phyloP scores from a whole-genome alignment of 768 basidiomycete genomes.

The Boletus vermiculosoides region DNA sequence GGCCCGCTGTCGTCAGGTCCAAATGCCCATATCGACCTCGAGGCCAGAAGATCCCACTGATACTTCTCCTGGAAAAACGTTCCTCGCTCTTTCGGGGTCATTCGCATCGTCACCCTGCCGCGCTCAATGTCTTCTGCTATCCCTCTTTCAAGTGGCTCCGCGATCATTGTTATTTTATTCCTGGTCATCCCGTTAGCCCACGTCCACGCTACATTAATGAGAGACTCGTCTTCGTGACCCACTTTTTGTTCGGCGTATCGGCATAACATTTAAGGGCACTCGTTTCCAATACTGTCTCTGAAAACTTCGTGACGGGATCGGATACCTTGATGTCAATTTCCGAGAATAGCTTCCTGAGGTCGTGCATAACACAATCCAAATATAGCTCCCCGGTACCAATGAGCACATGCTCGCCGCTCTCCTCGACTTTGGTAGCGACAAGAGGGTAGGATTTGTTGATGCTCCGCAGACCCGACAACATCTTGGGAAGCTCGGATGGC shows the following conservation, averaged over 20 bases:
- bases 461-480: slow-evolving; percentile 94
- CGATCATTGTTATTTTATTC: slow-evolving; percentile 98
- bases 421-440: slow-evolving; percentile 93
- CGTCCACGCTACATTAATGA: slow-evolving; percentile 7
- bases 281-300: slow-evolving; percentile 97
- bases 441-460: slow-evolving; percentile 98
- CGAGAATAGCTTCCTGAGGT: slow-evolving; percentile 85
- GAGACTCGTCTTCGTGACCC: slow-evolving; percentile 28
- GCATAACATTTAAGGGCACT: slow-evolving; percentile 98
- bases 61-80: slow-evolving; percentile 96
- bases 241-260: slow-evolving; percentile 99
- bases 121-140: slow-evolving; percentile 96
- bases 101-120: slow-evolving; percentile 89
- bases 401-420: slow-evolving; percentile 95
- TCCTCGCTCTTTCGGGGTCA: slow-evolving; percentile 93
- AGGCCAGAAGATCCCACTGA: slow-evolving; percentile 97
- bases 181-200: slow-evolving; percentile 41
- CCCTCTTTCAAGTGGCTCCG: slow-evolving; percentile 93
- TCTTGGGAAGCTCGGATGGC: slow-evolving; percentile 97
- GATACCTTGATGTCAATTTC: slow-evolving; percentile 99
- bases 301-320: slow-evolving; percentile 97
- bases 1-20: slow-evolving; percentile 95
- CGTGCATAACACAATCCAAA: slow-evolving; percentile 96
- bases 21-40: slow-evolving; percentile 99
- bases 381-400: slow-evolving; percentile 97